Base-by-base conservation (phyloP, 768 basidiomycete genomes). In the Termitomyces sp. region DNA sequence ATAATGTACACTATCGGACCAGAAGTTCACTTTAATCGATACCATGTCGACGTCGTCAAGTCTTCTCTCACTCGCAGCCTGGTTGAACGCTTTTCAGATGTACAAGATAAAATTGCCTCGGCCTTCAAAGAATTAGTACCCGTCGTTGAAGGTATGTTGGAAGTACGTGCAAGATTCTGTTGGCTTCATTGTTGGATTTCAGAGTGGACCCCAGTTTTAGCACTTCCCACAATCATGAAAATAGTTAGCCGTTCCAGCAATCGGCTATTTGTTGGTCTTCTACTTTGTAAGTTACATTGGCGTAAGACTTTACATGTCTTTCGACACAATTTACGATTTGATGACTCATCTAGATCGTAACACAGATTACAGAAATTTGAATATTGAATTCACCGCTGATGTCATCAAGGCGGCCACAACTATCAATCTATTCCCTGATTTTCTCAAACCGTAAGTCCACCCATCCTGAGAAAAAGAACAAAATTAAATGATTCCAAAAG, bases 221-320 rank as follows among this genome's bases (percentile, higher is more conserved):
- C 70, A 0, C 66, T 70, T 40, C 63, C 69, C 1, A 72, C 73
- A 4, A 66, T 74, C 20, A 71, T 70, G 69, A 58, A 74, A 36
- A 71, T 80, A 28, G 73, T 80, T 12, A 72, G 69, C 49, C 66
- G 79, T 38, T 71, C 75, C 12, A 76, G 70, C 63, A 81, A 79
- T 60, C 72, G 81, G 3, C 58, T 79, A 6, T 80, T 82, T 61
- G 77, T 83, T 39, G 81, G 79, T 1, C 62, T 77, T 2, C 79
- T 81, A 2, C 62, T 80, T 12, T 82, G 80, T 81, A 57, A 58
- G 74, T 65, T 50, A n/a, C 11, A 51, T n/a, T n/a, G 32, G 7
- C n/a, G 11, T 11, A 6, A 6, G 15, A 16, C 11, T 40, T 40
- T 28, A 28, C 39, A 15, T 40, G 49, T 50, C 32, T 28, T 18